phyloP scores from a whole-genome alignment of 140 eudicot genomes.

The Flaveria floridana region DNA sequence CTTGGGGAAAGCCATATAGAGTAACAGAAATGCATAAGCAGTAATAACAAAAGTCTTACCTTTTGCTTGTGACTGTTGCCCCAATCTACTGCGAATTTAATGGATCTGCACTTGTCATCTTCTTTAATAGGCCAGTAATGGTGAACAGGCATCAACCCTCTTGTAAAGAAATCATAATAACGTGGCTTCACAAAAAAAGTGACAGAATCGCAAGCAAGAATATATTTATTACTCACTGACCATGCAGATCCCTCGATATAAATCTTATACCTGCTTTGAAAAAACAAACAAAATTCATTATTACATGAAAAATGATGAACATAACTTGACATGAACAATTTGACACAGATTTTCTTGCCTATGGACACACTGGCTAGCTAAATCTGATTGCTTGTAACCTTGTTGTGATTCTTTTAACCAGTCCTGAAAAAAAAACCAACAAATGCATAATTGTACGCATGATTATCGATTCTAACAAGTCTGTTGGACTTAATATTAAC shows the following conservation, averaged over 20 bases:
- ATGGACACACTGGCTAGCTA: constrained; percentile 63
- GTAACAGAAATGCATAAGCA: background rate
- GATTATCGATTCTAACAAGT: background rate
- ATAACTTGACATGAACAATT: background rate
- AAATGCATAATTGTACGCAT: background rate
- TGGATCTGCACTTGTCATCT: constrained; percentile 77
- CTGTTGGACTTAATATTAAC: too few species aligned
- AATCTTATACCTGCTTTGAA: constrained; percentile 59
- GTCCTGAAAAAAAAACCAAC: constrained; percentile 44
- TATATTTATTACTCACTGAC: constrained; percentile 94
- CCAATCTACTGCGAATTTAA: constrained; percentile 89
- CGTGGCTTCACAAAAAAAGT: constrained; percentile 65
- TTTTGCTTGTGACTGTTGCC: constrained; percentile 69
- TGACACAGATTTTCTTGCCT: constrained; percentile 39
- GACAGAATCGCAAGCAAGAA: constrained; percentile 85
- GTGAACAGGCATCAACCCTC: constrained; percentile 71
- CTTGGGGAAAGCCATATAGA: background rate
- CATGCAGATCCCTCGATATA: constrained; percentile 95
- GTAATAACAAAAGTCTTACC: constrained; percentile 37
- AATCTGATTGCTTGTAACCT: constrained; percentile 67
- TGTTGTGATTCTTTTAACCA: constrained; percentile 56
- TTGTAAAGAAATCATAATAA: constrained; percentile 79
- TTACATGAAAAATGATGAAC: background rate
- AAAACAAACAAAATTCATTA: background rate
- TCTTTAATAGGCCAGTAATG: constrained; percentile 90